Evolutionary conservation across 2,329 filamentous ascomycete species (phyloP), one percentile per base, ranked within the genome.

Genomic region (Beauveria asiatica): DNA sequence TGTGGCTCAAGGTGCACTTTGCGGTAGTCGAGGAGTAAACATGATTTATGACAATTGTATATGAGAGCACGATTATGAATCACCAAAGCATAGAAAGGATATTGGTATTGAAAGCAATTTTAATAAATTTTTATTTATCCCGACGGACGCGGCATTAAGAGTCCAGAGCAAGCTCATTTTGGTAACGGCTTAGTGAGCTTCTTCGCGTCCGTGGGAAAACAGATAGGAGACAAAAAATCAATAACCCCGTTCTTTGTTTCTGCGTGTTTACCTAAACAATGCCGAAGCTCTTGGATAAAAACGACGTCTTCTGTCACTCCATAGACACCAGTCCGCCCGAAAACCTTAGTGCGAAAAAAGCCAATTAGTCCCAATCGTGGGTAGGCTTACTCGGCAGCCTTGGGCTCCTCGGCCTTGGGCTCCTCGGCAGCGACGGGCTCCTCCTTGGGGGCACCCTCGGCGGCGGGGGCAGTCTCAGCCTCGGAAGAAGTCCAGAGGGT

Each of bases 401-500:
- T 92, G 69, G 83, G 76, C 81, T 91, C 90, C 74, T 86, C 83
- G 62, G 79, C 67, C 61, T 78, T 74, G 62, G 80, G 72, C 65
- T 82, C 78, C 49, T 59, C 57, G 68, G 80, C 71, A 67, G 83
- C 77, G 65, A 78, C 76, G 37, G 74, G 72, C 63, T 76, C 74
- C 70, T 75, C 74, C 60, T 72, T 67, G 62, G 84, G 75, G 62
- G 82, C 74, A 69, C 83, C 78, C 64, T 75, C 75, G 64, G 33
- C 10, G 33, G 76, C 74, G 62, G 75, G 76, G 65, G 83, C 81
- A 70, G 90, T 85, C 83, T 97, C 94, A 66, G 92, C 90, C 85
- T 97, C 94, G 68, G 93, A 97, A 63, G 93, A 97, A 73, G 94
- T 97, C 94, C 94, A 97, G 78, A 97, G 92, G 67, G 94, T 97